phyloP scores from a whole-genome alignment of 1,284 basidiomycete species.

The Hemileia vastatrix region DNA sequence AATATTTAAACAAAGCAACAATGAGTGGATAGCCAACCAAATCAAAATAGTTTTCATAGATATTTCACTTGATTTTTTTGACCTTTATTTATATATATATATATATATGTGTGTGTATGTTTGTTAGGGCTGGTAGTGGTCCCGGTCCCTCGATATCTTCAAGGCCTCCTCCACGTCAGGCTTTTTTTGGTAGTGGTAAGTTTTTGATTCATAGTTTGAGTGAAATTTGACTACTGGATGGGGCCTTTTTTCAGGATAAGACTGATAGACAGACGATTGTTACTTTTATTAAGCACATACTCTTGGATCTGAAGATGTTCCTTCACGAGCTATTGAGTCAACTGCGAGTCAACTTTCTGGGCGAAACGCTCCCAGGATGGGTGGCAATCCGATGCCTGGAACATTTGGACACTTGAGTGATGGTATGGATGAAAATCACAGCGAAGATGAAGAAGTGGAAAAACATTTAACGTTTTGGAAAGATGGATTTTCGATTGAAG shows the following conservation, averaged over 20 bases:
- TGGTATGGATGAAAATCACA: slow-evolving; percentile 18
- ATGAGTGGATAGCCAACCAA: background rate
- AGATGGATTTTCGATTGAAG: slow-evolving; percentile 86
- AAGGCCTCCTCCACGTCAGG: slow-evolving; percentile 30
- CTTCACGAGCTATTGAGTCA: slow-evolving; percentile 60
- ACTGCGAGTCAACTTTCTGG: slow-evolving; percentile 42
- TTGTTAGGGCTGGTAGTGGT: slow-evolving; percentile 20
- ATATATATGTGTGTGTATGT: too few species aligned
- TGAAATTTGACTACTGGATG: slow-evolving; percentile 39
- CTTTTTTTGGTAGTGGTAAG: slow-evolving; percentile 47
- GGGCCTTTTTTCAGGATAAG: too few species aligned
- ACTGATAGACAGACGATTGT: too few species aligned
- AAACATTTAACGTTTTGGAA: slow-evolving; percentile 86
- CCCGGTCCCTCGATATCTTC: background rate
- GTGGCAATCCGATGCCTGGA: slow-evolving; percentile 25
- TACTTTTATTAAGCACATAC: slow-evolving; percentile 55
- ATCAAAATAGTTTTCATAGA: slow-evolving; percentile 6
- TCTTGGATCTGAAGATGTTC: slow-evolving; percentile 74
- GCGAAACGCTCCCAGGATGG: background rate
- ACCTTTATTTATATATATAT: too few species aligned
- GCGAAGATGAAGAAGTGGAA: slow-evolving; percentile 52
- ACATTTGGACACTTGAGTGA: slow-evolving; percentile 19
- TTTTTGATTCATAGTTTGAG: background rate
- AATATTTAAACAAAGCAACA: background rate
- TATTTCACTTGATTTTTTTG: background rate